Evolutionary conservation across 169 alveolate genomes (phyloP).

Genomic region (Perkinsus chesapeaki): DNA sequence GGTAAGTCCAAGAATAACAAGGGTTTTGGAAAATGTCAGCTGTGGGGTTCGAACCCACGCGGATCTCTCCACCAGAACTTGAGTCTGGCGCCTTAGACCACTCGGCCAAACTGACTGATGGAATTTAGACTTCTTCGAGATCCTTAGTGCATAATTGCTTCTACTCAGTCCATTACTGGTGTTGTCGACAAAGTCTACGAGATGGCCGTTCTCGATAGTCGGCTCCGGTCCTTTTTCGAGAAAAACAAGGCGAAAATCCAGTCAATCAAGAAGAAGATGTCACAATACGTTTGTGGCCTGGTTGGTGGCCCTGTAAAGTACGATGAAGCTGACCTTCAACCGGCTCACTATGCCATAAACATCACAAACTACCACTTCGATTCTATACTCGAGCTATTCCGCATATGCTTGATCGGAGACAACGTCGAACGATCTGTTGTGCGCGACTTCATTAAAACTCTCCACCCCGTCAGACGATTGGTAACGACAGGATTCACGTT

Average conservation of each 20-base stretch:
- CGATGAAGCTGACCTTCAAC: neutral
- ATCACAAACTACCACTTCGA: neutral
- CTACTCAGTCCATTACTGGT: neutral
- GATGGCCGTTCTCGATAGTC: neutral
- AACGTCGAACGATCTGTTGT: neutral
- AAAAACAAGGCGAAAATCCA: neutral
- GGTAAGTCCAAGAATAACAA: neutral
- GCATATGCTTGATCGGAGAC: neutral
- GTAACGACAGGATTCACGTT: neutral
- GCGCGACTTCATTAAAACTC: neutral
- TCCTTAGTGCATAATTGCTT: neutral
- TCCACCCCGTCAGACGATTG: neutral
- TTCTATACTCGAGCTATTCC: neutral
- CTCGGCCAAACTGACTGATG: slow-evolving; percentile 2
- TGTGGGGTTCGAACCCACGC: slow-evolving; percentile 7
- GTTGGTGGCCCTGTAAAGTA: neutral
- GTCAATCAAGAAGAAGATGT: neutral
- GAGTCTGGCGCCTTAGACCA: slow-evolving; percentile 6
- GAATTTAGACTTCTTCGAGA: neutral
- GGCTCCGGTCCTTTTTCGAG: neutral
- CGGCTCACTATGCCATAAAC: neutral
- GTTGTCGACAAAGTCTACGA: neutral
- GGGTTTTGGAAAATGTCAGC: neutral
- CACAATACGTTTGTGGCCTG: neutral
- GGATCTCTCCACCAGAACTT: slow-evolving; percentile 1